Evolutionary conservation across 768 basidiomycete species (phyloP).

Genomic region (Termitomyces sp.): DNA sequence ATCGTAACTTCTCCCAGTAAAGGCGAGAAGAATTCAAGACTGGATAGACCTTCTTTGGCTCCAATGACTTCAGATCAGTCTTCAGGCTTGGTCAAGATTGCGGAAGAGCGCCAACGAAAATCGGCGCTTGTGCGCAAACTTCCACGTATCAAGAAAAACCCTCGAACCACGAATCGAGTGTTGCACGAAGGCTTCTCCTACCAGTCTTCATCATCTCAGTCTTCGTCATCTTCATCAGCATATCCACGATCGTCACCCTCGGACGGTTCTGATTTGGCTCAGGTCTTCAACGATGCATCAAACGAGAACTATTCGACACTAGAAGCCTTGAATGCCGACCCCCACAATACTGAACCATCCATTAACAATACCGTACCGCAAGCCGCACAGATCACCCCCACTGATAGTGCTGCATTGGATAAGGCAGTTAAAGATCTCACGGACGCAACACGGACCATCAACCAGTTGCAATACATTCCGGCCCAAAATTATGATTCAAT

Average conservation of each 20-base stretch:
- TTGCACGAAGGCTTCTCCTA: neutral
- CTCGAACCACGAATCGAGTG: neutral
- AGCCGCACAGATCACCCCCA: neutral
- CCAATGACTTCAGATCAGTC: neutral
- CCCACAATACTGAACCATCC: neutral
- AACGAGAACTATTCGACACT: neutral
- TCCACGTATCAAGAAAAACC: neutral
- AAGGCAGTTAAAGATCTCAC: neutral
- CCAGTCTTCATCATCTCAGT: neutral
- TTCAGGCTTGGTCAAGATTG: neutral
- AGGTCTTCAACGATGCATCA: neutral
- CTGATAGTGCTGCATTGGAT: neutral
- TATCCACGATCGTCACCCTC: neutral
- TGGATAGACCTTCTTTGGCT: neutral
- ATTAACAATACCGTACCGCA: neutral
- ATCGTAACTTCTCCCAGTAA: neutral
- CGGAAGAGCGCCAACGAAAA: neutral
- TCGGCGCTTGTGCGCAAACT: neutral
- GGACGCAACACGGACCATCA: neutral
- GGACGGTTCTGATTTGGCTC: neutral
- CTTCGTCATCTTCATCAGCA: neutral
- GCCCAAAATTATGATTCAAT: neutral
- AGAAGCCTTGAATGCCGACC: neutral
- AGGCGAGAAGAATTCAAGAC: neutral
- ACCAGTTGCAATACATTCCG: neutral